Conservation (phyloP, 768 basidiomycete genomes). For the Crucibulum laeve region DNA sequence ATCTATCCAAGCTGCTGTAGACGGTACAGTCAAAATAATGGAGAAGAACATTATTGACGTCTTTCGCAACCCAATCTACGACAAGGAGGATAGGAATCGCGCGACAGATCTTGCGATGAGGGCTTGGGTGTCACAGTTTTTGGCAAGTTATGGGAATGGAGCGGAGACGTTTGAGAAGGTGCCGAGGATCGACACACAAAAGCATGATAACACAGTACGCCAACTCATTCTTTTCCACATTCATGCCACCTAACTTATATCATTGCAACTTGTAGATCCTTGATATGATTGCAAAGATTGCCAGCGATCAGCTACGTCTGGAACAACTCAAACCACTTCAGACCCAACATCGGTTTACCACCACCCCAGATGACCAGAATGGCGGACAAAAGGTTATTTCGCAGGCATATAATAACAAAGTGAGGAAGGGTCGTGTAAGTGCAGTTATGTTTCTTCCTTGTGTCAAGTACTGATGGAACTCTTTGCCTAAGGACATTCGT, state of each 20-base stretch:
- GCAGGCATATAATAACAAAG: neutral
- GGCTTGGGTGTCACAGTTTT: slow-evolving; percentile 47
- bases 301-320: no score
- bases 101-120: slow-evolving; percentile 34
- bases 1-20: slow-evolving; percentile 37
- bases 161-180: slow-evolving; percentile 37
- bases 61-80: slow-evolving; percentile 32
- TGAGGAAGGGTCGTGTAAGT: neutral
- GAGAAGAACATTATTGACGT: slow-evolving; percentile 28
- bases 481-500: slow-evolving; percentile 18
- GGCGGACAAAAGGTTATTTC: neutral
- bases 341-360: no score
- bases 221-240: neutral
- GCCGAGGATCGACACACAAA: slow-evolving; percentile 37
- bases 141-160: slow-evolving; percentile 37
- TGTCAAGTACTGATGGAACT: neutral
- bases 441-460: neutral
- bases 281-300: no score
- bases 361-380: neutral
- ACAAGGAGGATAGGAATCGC: slow-evolving; percentile 23
- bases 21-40: slow-evolving; percentile 29
- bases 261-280: no score
- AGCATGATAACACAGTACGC: slow-evolving; percentile 30
- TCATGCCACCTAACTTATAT: slow-evolving; percentile 13
- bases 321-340: no score